Evolutionary conservation across 2,329 filamentous ascomycete species (phyloP).

Genomic region (Apiospora arundinis): DNA sequence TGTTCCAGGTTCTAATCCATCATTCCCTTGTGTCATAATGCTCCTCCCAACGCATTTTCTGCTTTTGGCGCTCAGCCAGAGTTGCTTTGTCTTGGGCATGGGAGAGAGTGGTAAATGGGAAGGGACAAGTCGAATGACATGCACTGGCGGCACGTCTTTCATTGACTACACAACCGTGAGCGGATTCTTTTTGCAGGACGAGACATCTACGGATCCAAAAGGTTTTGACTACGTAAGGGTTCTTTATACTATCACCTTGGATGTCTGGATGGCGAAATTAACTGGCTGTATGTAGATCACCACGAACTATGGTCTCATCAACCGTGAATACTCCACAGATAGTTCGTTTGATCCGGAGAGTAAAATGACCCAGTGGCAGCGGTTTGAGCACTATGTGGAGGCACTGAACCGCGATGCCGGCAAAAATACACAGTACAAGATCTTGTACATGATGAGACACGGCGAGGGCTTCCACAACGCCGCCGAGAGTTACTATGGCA

Average conservation of each 20-base stretch:
- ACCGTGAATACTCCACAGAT: conserved; percentile 66
- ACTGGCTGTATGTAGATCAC: conserved; percentile 50
- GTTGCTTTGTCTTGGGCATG: conserved; percentile 32
- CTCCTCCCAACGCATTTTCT: conserved; percentile 5
- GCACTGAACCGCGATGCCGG: conserved; percentile 55
- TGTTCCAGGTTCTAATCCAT: background rate
- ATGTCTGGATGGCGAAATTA: background rate
- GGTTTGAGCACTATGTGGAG: conserved; percentile 64
- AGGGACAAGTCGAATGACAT: conserved; percentile 26
- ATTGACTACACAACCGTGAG: conserved; percentile 66
- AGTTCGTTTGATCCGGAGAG: conserved; percentile 44
- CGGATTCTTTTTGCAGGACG: conserved; percentile 71
- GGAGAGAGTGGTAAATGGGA: conserved; percentile 32
- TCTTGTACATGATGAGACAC: conserved; percentile 73
- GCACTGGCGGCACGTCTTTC: conserved; percentile 39
- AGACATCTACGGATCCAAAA: conserved; percentile 57
- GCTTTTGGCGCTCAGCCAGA: conserved; percentile 31
- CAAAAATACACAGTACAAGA: conserved; percentile 64
- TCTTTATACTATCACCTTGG: background rate
- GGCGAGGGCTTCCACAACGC: conserved; percentile 71
- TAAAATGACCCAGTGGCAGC: conserved; percentile 66
- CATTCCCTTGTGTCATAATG: background rate
- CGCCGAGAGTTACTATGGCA: conserved; percentile 71
- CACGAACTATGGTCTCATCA: conserved; percentile 70
- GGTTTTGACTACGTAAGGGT: conserved; percentile 72